Evolutionary conservation across 768 basidiomycete genomes (phyloP), one percentile per base, ranked within the genome.

Genomic region (Lactarius pseudohatsudake): DNA sequence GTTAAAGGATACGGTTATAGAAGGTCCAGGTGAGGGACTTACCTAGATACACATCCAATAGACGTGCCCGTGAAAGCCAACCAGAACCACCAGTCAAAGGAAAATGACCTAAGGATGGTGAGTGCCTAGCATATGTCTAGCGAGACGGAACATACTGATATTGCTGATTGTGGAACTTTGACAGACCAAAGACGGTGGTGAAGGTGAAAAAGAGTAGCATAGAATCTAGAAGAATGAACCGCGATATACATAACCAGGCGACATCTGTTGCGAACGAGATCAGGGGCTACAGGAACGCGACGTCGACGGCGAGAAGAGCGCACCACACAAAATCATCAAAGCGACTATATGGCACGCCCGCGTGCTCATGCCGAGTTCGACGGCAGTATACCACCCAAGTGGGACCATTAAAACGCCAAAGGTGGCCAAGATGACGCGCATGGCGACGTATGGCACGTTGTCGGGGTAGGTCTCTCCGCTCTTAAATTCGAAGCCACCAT

Each of bases 171-270:
- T 98, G 95, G 79, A 98, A 98, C 78, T 96, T 97, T 57, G 92
- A 87, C 59, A 98, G 80, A 75, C 91, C 93, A 78, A 96, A 96
- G 71, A 96, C 91, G 53, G 96, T 96, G 74, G 92, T 88, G 82
- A 98, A 94, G 47, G 97, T 98, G 81, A 99, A 98, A 84, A 96
- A 97, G 40, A 99, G 81, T n/a, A 99, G 81, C 94, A 99, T 97
- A 26, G 97, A 95, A 76, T 99, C 97, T 72, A 99, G 82, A 43
- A 99, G 87, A 77, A 98, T 95, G 76, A 99, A 99, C 30, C 96
- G 88, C 34, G 95, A 96, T 75, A 98, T 99, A 72, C 89, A 91
- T 55, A 98, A 77, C 97, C 96, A 99, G 68, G 91, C 96, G 67
- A 98, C 87, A 78, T 99, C 97, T 97, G 69, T n/a, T 26, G 22